These are phyloP conservation scores for Geosmithia flava DNA, from an alignment of 2,329 filamentous ascomycete genomes.

Conservation along the genomic window DNA sequence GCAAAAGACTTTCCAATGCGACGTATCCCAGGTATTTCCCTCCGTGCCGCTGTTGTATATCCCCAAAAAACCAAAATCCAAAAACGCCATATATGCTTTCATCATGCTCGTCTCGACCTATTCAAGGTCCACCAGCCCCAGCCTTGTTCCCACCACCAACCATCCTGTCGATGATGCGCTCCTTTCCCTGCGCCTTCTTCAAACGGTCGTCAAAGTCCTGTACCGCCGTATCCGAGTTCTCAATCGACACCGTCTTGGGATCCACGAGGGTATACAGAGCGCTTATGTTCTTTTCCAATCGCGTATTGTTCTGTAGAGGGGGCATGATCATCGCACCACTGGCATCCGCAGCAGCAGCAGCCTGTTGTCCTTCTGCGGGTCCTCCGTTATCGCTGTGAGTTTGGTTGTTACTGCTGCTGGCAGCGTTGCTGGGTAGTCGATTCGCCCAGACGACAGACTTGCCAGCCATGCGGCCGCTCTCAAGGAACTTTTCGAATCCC, in stretches of 20 bases:
- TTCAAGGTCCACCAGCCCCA: not conserved
- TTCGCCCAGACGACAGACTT: slow-evolving; percentile 76
- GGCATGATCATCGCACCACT: not conserved
- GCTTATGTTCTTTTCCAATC: slow-evolving; percentile 66
- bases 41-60: too few relatives aligned
- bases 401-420: not conserved
- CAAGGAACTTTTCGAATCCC: slow-evolving; percentile 83
- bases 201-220: slow-evolving; percentile 84
- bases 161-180: slow-evolving; percentile 72
- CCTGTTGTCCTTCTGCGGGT: not conserved
- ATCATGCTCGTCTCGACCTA: not conserved
- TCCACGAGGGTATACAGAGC: slow-evolving; percentile 69
- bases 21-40: too few relatives aligned
- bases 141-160: slow-evolving; percentile 17
- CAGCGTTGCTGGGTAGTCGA: slow-evolving; percentile 33
- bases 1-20: too few relatives aligned
- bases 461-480: slow-evolving; percentile 68
- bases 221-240: slow-evolving; percentile 81
- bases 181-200: slow-evolving; percentile 72
- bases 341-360: not conserved
- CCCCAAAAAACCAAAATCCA: too few relatives aligned
- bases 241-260: slow-evolving; percentile 60
- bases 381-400: not conserved
- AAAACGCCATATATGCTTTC: not conserved
- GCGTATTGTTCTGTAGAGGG: slow-evolving; percentile 41